phyloP scores from a whole-genome alignment of 192 early-diverging fungal species.

The Coemansia guatemalensis region DNA sequence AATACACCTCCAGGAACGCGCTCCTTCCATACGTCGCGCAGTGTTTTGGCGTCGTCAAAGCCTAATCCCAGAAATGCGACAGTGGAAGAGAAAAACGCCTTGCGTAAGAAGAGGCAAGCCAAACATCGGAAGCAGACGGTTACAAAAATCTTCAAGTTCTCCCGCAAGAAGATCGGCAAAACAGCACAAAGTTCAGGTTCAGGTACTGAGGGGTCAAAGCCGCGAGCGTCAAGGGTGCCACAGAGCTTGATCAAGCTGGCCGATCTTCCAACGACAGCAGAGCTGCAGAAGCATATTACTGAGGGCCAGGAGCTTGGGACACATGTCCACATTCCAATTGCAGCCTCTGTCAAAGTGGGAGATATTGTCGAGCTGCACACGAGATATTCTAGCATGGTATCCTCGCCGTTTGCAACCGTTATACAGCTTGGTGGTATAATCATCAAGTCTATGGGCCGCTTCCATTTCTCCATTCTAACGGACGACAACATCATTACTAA shows the following conservation, averaged over 20 bases:
- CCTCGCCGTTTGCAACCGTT: background rate
- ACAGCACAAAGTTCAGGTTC: no score
- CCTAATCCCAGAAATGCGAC: background rate
- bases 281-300: conserved; percentile 15
- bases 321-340: conserved; percentile 30
- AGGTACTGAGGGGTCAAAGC: background rate
- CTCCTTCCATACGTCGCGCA: conserved; percentile 25
- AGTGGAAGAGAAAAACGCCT: background rate
- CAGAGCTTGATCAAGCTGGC: conserved; percentile 14
- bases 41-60: background rate
- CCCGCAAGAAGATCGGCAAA: no score
- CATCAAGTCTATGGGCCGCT: conserved; percentile 41
- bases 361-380: conserved; percentile 44
- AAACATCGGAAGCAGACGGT: no score
- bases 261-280: conserved; percentile 2
- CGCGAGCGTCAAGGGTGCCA: background rate
- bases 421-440: conserved; percentile 18
- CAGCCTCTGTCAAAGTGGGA: conserved; percentile 31
- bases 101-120: background rate
- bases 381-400: background rate
- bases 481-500: conserved; percentile 4
- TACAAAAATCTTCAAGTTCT: no score
- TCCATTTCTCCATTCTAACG: conserved; percentile 29
- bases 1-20: conserved; percentile 15
- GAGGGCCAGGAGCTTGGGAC: conserved; percentile 4